Percentiles rank a stretch among this genome's conserved stretches.
phyloP scores from a whole-genome alignment of 2,329 filamentous ascomycete species.

The Lasiodiplodia sp. region DNA sequence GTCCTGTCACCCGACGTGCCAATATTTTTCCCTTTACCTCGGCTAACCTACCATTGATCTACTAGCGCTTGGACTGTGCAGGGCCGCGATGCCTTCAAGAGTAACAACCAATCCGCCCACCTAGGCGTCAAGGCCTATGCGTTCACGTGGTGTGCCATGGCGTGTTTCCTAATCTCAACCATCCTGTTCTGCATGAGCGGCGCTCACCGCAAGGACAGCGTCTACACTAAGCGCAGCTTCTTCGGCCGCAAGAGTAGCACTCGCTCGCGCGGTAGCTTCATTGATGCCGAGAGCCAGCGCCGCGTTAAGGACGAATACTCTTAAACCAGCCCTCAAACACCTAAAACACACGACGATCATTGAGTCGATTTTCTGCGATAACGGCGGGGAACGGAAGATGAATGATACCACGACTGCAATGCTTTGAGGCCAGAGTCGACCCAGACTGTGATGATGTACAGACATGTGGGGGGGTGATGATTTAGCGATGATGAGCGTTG shows the following conservation, averaged over 20 bases:
- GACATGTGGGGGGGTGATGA: not conserved
- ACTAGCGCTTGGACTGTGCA: conserved; percentile 70
- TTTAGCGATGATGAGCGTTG: conserved; percentile 18
- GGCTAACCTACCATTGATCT: not conserved
- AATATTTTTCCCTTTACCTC: conserved; percentile 16
- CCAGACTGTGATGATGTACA: conserved; percentile 11
- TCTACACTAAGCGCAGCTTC: conserved; percentile 46
- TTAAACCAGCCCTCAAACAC: conserved; percentile 44
- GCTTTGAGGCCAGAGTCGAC: conserved; percentile 7
- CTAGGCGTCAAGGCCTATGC: conserved; percentile 75
- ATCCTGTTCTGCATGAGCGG: conserved; percentile 72
- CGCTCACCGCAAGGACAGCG: conserved; percentile 44
- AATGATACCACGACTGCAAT: conserved; percentile 24
- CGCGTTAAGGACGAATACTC: conserved; percentile 76
- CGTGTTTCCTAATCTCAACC: conserved; percentile 69
- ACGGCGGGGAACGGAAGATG: not conserved
- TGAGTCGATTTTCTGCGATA: not conserved
- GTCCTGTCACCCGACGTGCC: conserved; percentile 43
- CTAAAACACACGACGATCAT: not conserved
- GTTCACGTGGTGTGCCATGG: conserved; percentile 78
- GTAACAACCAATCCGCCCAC: conserved; percentile 61
- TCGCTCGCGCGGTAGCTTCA: conserved; percentile 58
- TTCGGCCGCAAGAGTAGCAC: conserved; percentile 61
- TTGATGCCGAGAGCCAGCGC: conserved; percentile 63
- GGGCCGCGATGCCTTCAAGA: conserved; percentile 71